Conservation (phyloP, 2,329 filamentous ascomycete genomes). For the Paecilomyces sp. region DNA sequence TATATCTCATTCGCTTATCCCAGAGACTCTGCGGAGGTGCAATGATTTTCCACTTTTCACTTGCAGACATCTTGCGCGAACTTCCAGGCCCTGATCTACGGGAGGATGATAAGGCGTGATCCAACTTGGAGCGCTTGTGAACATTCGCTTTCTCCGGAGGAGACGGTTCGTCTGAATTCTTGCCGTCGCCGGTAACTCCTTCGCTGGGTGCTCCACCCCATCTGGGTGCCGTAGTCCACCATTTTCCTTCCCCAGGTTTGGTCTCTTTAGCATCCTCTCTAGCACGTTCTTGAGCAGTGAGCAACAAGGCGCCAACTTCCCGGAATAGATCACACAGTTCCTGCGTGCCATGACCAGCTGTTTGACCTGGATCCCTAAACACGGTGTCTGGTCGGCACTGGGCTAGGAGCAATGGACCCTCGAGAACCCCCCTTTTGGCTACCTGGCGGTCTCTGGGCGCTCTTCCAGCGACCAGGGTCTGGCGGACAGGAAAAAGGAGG, state of each 20-base stretch:
- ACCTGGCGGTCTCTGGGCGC: conserved; percentile 45
- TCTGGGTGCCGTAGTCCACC: conserved; percentile 52
- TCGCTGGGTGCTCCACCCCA: conserved; percentile 47
- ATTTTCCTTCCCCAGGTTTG: conserved; percentile 49
- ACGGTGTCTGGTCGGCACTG: conserved; percentile 49
- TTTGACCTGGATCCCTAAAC: conserved; percentile 37
- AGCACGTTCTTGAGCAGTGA: conserved; percentile 54
- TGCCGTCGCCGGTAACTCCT: conserved; percentile 26
- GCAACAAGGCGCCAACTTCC: conserved; percentile 51
- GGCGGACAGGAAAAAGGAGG: conserved; percentile 50
- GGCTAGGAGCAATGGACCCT: conserved; percentile 51
- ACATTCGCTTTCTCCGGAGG: conserved; percentile 22
- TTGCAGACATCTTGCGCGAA: conserved; percentile 37
- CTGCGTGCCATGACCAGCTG: conserved; percentile 21
- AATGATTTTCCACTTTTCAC: conserved; percentile 48
- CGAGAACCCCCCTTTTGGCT: conserved; percentile 48
- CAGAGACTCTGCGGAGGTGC: conserved; percentile 45
- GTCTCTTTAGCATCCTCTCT: conserved; percentile 46
- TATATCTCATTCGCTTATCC: conserved; percentile 51
- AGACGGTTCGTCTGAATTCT: conserved; percentile 19
- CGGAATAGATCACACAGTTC: conserved; percentile 48
- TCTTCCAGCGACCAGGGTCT: conserved; percentile 48
- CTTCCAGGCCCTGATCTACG: conserved; percentile 24
- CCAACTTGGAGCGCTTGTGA: conserved; percentile 32
- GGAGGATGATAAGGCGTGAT: conserved; percentile 23